phyloP scores from a whole-genome alignment of 805 yeast genomes.

The Nakazawaea wickerhamii region DNA sequence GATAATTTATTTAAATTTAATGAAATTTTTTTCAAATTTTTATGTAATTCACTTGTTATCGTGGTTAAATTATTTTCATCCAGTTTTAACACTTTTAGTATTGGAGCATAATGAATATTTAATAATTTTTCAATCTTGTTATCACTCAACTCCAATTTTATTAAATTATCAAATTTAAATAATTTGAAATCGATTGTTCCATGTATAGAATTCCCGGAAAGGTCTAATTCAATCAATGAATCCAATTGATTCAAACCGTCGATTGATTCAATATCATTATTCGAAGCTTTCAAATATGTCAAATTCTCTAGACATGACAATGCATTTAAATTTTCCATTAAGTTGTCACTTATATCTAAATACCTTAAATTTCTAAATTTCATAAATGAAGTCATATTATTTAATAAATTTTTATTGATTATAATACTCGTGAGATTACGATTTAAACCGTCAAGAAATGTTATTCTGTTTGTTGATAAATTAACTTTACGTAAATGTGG shows the following conservation, averaged over 20 bases:
- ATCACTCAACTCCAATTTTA: slow-evolving; percentile 38
- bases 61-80: slow-evolving; percentile 35
- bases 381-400: slow-evolving; percentile 35
- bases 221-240: slow-evolving; percentile 35
- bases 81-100: slow-evolving; percentile 34
- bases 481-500: slow-evolving; percentile 37
- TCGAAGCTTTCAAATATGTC: slow-evolving; percentile 31
- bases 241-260: slow-evolving; percentile 32
- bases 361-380: slow-evolving; percentile 35
- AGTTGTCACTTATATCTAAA: slow-evolving; percentile 35
- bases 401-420: slow-evolving; percentile 34
- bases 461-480: slow-evolving; percentile 36
- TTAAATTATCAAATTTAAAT: slow-evolving; percentile 33
- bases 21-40: slow-evolving; percentile 32
- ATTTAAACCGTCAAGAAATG: slow-evolving; percentile 43
- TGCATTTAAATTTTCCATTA: slow-evolving; percentile 30
- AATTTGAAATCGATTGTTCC: slow-evolving; percentile 34
- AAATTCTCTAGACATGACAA: slow-evolving; percentile 36
- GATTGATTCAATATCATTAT: slow-evolving; percentile 31
- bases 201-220: slow-evolving; percentile 34
- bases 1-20: slow-evolving; percentile 33
- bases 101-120: slow-evolving; percentile 32
- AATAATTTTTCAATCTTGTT: slow-evolving; percentile 31
- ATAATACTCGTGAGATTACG: slow-evolving; percentile 30
- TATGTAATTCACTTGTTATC: slow-evolving; percentile 19